phyloP scores from a whole-genome alignment of 495 filamentous ascomycete species.

The Neurospora terricola region DNA sequence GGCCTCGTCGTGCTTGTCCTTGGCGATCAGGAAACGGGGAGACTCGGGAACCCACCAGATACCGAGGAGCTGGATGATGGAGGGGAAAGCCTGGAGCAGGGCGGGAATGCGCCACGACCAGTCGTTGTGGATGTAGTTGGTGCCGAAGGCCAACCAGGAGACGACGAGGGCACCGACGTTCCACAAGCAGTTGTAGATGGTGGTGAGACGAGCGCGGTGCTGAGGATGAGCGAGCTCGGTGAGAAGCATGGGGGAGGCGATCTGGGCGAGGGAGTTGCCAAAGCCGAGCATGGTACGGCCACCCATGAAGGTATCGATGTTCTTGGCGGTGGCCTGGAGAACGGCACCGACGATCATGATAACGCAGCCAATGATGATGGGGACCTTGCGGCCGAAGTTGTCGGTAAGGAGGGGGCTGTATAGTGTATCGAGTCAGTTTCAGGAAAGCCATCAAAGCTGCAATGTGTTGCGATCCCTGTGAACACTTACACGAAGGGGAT shows the following conservation, averaged over 20 bases:
- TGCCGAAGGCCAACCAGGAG: slow-evolving; percentile 43
- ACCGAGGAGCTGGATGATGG: slow-evolving; percentile 39
- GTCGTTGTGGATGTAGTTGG: slow-evolving; percentile 36
- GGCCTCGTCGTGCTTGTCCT: slow-evolving; percentile 55
- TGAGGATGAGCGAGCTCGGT: slow-evolving; percentile 58
- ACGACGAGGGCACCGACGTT: slow-evolving; percentile 48
- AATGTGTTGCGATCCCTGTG: neutral
- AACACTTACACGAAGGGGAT: slow-evolving; percentile 51
- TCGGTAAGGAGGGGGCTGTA: slow-evolving; percentile 50
- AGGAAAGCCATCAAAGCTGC: neutral
- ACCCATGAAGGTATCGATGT: slow-evolving; percentile 35
- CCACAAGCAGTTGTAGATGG: slow-evolving; percentile 58
- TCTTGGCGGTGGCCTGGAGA: slow-evolving; percentile 42
- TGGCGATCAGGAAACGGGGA: slow-evolving; percentile 53
- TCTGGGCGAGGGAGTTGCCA: slow-evolving; percentile 48
- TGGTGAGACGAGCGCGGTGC: slow-evolving; percentile 55
- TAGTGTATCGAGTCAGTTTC: slow-evolving; percentile 12
- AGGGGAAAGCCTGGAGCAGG: slow-evolving; percentile 45
- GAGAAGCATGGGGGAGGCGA: slow-evolving; percentile 52
- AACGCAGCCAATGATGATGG: slow-evolving; percentile 50
- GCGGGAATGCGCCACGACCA: slow-evolving; percentile 47
- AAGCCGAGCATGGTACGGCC: slow-evolving; percentile 46
- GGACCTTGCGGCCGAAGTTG: slow-evolving; percentile 49
- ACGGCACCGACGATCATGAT: slow-evolving; percentile 56
- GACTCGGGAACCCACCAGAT: slow-evolving; percentile 50